A percentile compares a stretch with the other conserved stretches of the same genome.
Evolutionary conservation across 495 filamentous ascomycete genomes (phyloP).

Genomic region (Penicillium arizonense): DNA sequence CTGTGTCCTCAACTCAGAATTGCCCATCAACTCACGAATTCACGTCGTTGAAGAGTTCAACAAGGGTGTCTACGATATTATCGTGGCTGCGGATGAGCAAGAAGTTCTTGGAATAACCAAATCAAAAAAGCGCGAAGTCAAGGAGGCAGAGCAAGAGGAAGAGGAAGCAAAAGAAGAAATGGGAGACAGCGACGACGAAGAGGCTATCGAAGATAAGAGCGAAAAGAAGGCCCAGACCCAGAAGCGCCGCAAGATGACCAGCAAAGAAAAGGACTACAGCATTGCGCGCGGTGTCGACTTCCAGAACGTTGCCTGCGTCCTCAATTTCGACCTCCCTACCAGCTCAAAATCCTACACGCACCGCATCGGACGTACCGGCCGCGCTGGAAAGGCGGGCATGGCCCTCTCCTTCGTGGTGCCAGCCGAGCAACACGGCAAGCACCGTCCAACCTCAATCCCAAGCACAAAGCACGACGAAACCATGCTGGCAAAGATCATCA

Average conservation of each 20-base stretch:
- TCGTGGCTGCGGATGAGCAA: constrained; percentile 92
- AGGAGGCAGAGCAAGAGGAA: constrained; percentile 5
- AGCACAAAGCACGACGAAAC: constrained; percentile 79
- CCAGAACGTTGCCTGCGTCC: constrained; percentile 86
- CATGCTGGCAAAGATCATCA: constrained; percentile 69
- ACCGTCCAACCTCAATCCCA: constrained; percentile 76
- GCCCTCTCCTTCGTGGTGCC: constrained; percentile 94
- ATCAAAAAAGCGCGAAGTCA: constrained; percentile 35
- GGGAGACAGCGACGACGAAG: constrained; percentile 36
- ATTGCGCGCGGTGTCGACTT: constrained; percentile 96
- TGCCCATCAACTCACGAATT: constrained; percentile 87
- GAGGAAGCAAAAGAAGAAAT: constrained; percentile 25
- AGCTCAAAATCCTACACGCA: constrained; percentile 92
- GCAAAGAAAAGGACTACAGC: constrained; percentile 80
- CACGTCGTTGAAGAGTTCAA: constrained; percentile 98
- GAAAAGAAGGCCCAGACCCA: constrained; percentile 30
- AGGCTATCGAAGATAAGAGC: constrained; percentile 18
- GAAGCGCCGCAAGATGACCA: constrained; percentile 62
- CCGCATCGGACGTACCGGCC: constrained; percentile 89
- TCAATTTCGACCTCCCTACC: constrained; percentile 94
- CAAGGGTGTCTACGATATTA: constrained; percentile 91
- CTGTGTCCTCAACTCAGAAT: constrained; percentile 91
- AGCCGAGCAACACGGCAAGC: constrained; percentile 74
- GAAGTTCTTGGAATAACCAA: constrained; percentile 67
- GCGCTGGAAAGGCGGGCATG: constrained; percentile 87